Evolutionary conservation across 805 yeast genomes (phyloP).

Genomic region (Suhomyces xylopsoci): DNA sequence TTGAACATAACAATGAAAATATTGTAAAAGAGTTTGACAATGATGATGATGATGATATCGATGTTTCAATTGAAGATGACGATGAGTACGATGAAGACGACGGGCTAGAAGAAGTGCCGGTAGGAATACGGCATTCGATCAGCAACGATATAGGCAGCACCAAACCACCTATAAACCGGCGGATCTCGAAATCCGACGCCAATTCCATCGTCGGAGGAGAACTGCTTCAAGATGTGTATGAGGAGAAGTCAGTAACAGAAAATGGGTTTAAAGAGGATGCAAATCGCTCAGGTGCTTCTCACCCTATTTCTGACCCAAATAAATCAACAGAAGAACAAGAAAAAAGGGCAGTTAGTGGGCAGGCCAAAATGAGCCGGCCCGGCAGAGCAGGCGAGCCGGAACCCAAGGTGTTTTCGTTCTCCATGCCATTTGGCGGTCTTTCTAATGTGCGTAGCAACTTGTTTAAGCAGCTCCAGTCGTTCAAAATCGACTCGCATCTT

Average conservation of each 20-base stretch:
- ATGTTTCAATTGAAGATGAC: neutral
- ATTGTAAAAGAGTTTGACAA: no score
- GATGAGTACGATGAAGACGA: constrained; percentile 8
- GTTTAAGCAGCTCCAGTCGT: constrained; percentile 21
- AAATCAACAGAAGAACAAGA: constrained; percentile 16
- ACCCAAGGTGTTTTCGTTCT: constrained; percentile 51
- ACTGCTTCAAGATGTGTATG: constrained; percentile 16
- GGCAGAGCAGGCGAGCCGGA: neutral
- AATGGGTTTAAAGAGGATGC: neutral
- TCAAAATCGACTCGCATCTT: constrained; percentile 19
- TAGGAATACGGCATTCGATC: neutral
- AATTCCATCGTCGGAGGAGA: constrained; percentile 53
- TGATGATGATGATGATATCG: no score
- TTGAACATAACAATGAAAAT: no score
- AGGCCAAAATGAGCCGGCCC: constrained; percentile 14
- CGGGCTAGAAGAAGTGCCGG: constrained; percentile 5
- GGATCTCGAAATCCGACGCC: constrained; percentile 34
- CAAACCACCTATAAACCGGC: constrained; percentile 1
- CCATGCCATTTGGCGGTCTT: constrained; percentile 56
- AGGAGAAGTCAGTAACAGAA: neutral
- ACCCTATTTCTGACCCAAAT: constrained; percentile 12
- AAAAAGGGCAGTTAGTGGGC: constrained; percentile 32
- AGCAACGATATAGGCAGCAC: neutral
- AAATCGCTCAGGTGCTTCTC: constrained; percentile 1
- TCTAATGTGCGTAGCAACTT: constrained; percentile 26